These are phyloP conservation scores for Chytriomyces confervae DNA, from an alignment of 192 early-diverging fungal genomes.

Conservation along the genomic window DNA sequence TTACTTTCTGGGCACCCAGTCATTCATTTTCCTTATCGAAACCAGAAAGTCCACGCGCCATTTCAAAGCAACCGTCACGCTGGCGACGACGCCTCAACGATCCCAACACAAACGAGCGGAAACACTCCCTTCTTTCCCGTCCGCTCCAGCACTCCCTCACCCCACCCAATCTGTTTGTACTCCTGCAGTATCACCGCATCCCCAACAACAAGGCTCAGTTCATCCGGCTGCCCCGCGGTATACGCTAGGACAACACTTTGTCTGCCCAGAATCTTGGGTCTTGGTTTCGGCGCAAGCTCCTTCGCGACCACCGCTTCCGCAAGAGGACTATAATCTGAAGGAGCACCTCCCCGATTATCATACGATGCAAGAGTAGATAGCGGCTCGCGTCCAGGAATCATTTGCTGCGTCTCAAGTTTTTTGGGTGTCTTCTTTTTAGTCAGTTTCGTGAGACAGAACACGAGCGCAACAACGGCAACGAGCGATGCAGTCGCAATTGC, in stretches of 20 bases:
- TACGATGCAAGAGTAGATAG: not conserved
- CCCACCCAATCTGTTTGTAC: conserved; percentile 16
- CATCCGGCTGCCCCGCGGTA: not conserved
- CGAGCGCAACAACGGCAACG: no score
- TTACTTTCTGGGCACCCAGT: no score
- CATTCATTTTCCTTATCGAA: no score
- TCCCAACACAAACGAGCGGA: conserved; percentile 17
- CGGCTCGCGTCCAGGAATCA: not conserved
- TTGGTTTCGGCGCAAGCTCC: not conserved
- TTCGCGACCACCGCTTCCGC: not conserved
- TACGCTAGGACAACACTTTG: not conserved
- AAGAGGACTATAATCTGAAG: not conserved
- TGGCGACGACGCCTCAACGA: not conserved
- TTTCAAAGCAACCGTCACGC: no score
- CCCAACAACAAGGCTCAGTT: conserved; percentile 14
- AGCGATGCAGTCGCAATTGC: no score
- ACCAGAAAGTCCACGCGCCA: no score
- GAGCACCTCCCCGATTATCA: not conserved
- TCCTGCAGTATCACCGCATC: not conserved
- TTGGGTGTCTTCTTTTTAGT: no score
- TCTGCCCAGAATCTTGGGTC: not conserved
- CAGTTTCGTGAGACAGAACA: no score
- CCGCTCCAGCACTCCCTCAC: not conserved
- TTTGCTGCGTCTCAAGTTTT: not conserved
- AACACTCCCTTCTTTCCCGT: conserved; percentile 8